phyloP scores from a whole-genome alignment of 169 alveolate genomes.

The Plasmodium gallinaceum region DNA sequence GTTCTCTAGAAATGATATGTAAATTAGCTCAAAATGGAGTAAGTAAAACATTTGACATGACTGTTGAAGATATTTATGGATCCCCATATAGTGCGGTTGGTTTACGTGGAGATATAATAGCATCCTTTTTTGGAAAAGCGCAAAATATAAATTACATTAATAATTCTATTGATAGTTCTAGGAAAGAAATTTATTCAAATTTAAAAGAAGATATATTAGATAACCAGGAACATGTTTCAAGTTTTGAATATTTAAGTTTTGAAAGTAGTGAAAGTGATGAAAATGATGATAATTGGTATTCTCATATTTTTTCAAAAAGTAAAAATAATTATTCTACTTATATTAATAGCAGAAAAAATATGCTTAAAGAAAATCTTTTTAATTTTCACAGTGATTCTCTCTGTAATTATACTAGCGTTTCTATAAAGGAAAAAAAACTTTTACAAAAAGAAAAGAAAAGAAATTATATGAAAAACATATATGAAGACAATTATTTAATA shows the following conservation, averaged over 20 bases:
- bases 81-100: slow-evolving; percentile 50
- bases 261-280: neutral
- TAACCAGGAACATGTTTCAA: neutral
- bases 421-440: neutral
- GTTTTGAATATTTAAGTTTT: slow-evolving; percentile 4
- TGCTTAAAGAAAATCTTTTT: neutral
- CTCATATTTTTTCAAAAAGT: neutral
- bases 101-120: slow-evolving; percentile 33
- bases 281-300: neutral
- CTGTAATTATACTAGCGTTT: neutral
- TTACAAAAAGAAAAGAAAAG: neutral
- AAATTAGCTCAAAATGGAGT: slow-evolving; percentile 39
- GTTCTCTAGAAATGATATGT: slow-evolving; percentile 36
- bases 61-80: slow-evolving; percentile 73
- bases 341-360: neutral
- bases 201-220: neutral
- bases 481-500: neutral
- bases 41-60: slow-evolving; percentile 47
- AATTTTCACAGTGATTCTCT: slow-evolving; percentile 4
- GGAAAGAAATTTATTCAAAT: neutral
- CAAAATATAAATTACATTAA: slow-evolving; percentile 13
- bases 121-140: slow-evolving; percentile 65
- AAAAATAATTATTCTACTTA: neutral
- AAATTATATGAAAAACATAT: neutral
- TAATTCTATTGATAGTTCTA: slow-evolving; percentile 1